phyloP scores from a whole-genome alignment of 257 asterid species.

The Rhazya stricta region DNA sequence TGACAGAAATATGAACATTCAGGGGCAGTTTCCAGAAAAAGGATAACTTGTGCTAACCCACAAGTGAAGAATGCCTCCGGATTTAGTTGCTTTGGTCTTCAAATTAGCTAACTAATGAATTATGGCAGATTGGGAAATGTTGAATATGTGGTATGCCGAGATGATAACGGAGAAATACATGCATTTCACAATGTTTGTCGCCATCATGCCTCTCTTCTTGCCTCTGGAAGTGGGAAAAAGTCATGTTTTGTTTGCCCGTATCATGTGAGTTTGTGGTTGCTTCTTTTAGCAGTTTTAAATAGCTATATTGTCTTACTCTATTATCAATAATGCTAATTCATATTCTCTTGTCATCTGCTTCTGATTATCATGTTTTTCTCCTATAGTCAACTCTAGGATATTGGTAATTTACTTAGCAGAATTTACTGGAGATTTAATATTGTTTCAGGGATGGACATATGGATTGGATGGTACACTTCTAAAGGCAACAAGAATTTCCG shows the following conservation, averaged over 20 bases:
- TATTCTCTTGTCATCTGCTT: neutral
- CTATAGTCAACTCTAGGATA: neutral
- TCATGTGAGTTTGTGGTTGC: conserved; percentile 58
- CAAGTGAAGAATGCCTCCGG: neutral
- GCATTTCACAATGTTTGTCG: conserved; percentile 93
- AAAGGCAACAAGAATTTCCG: conserved; percentile 64
- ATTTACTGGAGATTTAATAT: neutral
- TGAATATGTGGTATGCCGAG: conserved; percentile 72
- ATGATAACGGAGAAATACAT: conserved; percentile 49
- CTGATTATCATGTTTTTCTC: neutral
- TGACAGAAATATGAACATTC: neutral
- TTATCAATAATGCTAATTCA: neutral
- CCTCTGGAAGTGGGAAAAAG: conserved; percentile 60
- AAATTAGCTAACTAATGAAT: conserved; percentile 23
- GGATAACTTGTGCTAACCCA: neutral
- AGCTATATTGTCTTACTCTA: neutral
- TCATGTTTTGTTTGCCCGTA: conserved; percentile 88
- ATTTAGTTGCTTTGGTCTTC: neutral
- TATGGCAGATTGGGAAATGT: conserved; percentile 67
- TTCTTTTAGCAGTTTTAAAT: neutral
- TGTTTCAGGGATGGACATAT: conserved; percentile 79
- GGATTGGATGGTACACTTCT: conserved; percentile 71
- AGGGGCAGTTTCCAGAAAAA: neutral
- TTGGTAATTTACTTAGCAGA: neutral
- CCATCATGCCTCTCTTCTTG: conserved; percentile 83